Conservation (phyloP, 441 rosid genomes). For the Adansonia gregorii region DNA sequence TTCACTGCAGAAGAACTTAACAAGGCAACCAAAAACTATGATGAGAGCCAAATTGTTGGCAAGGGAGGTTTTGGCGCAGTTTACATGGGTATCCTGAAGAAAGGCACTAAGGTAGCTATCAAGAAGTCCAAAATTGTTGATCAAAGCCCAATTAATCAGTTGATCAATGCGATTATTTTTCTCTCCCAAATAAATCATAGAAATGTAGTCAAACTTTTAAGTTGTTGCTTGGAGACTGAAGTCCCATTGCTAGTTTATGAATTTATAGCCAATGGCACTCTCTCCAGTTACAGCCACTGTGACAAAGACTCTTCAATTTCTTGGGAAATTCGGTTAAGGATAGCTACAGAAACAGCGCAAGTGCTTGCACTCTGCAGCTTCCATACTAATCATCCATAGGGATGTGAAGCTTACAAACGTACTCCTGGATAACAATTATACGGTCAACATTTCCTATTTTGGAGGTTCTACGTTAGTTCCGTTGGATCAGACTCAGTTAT, state of each 20-base stretch:
- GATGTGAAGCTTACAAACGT: conserved; percentile 45
- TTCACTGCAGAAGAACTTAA: background rate
- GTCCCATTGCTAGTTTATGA: background rate
- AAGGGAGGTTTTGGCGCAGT: background rate
- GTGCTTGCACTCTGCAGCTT: conserved; percentile 44
- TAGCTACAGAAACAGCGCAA: conserved; percentile 34
- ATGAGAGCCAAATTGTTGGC: background rate
- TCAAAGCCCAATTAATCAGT: background rate
- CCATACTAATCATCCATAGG: conserved; percentile 40
- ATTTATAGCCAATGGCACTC: background rate
- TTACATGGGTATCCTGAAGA: background rate
- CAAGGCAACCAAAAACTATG: background rate
- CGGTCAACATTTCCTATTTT: conserved; percentile 41
- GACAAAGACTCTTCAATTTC: background rate
- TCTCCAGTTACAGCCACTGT: background rate
- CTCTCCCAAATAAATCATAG: background rate
- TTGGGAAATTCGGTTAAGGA: conserved; percentile 36
- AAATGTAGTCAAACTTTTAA: background rate
- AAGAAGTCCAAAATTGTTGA: background rate
- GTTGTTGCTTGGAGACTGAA: background rate
- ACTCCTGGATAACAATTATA: conserved; percentile 34
- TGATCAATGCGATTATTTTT: background rate
- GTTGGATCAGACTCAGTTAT: conserved; percentile 37
- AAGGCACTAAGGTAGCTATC: background rate
- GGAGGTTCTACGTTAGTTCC: conserved; percentile 45